These are phyloP conservation scores for Zymoseptoria brevis DNA, from an alignment of 2,329 filamentous ascomycete species.

Conservation along the genomic window DNA sequence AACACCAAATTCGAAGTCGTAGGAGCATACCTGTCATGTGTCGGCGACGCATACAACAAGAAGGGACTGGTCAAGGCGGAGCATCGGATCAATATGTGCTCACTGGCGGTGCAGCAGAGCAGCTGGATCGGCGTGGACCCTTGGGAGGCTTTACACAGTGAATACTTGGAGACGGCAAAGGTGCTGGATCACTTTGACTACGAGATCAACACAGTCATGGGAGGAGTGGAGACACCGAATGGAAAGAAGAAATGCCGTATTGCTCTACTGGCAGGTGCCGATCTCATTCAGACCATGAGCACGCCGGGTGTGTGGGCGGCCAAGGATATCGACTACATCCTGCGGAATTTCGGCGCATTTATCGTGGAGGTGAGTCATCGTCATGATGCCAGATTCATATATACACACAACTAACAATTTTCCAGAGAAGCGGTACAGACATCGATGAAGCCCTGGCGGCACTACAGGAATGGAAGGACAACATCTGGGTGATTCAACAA, in stretches of 20 bases:
- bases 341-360: slow-evolving; percentile 74
- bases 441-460: slow-evolving; percentile 80
- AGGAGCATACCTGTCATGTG: slow-evolving; percentile 77
- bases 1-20: slow-evolving; percentile 75
- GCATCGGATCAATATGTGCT: slow-evolving; percentile 78
- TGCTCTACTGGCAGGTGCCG: slow-evolving; percentile 66
- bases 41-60: slow-evolving; percentile 71
- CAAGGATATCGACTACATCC: slow-evolving; percentile 78
- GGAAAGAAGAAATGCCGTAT: slow-evolving; percentile 67
- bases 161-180: slow-evolving; percentile 80
- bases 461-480: slow-evolving; percentile 73
- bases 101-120: slow-evolving; percentile 67
- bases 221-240: slow-evolving; percentile 62
- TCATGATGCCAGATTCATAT: background rate
- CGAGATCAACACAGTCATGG: slow-evolving; percentile 73
- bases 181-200: slow-evolving; percentile 87
- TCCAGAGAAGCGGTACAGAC: slow-evolving; percentile 75
- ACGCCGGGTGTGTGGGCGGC: slow-evolving; percentile 65
- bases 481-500: slow-evolving; percentile 81
- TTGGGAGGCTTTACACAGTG: slow-evolving; percentile 77
- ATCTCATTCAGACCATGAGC: slow-evolving; percentile 46
- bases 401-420: slow-evolving; percentile 48
- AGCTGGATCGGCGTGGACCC: slow-evolving; percentile 78
- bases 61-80: slow-evolving; percentile 64
- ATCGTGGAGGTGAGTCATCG: slow-evolving; percentile 49